phyloP scores from a whole-genome alignment of 495 filamentous ascomycete species.

The Lasiosphaeria ovina region DNA sequence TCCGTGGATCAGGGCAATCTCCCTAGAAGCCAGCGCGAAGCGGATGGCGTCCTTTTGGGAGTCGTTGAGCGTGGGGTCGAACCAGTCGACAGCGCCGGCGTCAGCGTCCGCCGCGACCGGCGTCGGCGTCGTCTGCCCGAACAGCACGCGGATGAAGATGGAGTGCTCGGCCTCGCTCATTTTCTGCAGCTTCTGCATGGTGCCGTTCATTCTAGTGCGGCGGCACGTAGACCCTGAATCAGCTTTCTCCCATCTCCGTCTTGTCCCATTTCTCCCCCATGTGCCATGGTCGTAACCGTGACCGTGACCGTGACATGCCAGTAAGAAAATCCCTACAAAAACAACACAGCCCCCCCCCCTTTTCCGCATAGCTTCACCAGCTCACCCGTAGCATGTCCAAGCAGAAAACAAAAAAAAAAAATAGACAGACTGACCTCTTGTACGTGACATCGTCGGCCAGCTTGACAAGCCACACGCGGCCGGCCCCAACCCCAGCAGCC shows the following conservation, averaged over 20 bases:
- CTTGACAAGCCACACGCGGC: slow-evolving; percentile 74
- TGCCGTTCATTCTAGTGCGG: slow-evolving; percentile 72
- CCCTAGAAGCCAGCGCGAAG: slow-evolving; percentile 78
- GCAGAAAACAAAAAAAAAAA: not conserved
- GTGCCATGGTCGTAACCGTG: too few relatives aligned
- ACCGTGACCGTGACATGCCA: not conserved
- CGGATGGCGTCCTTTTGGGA: slow-evolving; percentile 87
- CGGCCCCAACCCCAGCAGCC: slow-evolving; percentile 41
- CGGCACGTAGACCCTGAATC: too few relatives aligned
- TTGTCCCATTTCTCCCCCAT: not conserved
- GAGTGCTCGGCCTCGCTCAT: slow-evolving; percentile 69
- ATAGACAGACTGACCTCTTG: slow-evolving; percentile 55
- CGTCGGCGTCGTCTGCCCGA: slow-evolving; percentile 65
- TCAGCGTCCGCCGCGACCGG: slow-evolving; percentile 48
- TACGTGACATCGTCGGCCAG: slow-evolving; percentile 94
- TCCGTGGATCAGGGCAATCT: slow-evolving; percentile 92
- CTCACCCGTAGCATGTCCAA: not conserved
- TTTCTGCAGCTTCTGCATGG: slow-evolving; percentile 76
- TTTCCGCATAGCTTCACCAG: too few relatives aligned
- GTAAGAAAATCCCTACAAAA: not conserved
- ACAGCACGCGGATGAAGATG: slow-evolving; percentile 75
- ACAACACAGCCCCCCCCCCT: too few relatives aligned
- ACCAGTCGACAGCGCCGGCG: slow-evolving; percentile 60
- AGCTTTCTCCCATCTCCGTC: not conserved
- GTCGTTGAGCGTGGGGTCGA: slow-evolving; percentile 78